Conservation (phyloP, 2,329 filamentous ascomycete species). For the Aspergillus awamori region DNA sequence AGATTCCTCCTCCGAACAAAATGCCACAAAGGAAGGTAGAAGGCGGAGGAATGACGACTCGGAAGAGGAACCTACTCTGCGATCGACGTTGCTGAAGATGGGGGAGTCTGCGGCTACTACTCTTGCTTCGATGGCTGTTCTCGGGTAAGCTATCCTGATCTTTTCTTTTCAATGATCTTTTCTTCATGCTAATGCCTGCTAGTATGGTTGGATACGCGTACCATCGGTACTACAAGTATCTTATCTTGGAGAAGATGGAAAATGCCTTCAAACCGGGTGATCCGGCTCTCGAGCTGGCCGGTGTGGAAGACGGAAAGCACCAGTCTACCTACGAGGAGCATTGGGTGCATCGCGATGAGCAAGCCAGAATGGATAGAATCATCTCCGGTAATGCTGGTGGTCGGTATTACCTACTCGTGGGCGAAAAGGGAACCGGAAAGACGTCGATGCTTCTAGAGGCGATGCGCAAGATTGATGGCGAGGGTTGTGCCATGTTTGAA, state of each 20-base stretch:
- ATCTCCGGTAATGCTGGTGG: slow-evolving; percentile 72
- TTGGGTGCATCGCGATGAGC: slow-evolving; percentile 85
- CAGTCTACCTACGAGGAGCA: slow-evolving; percentile 56
- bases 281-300: slow-evolving; percentile 80
- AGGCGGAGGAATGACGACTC: slow-evolving; percentile 32
- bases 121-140: slow-evolving; percentile 71
- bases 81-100: slow-evolving; percentile 61
- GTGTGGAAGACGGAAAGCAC: slow-evolving; percentile 47
- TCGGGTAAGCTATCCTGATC: slow-evolving; percentile 53
- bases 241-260: slow-evolving; percentile 90
- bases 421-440: slow-evolving; percentile 96
- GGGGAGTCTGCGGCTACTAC: slow-evolving; percentile 74
- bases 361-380: slow-evolving; percentile 78
- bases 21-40: slow-evolving; percentile 32
- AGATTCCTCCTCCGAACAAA: slow-evolving; percentile 34
- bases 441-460: slow-evolving; percentile 94
- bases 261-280: slow-evolving; percentile 91
- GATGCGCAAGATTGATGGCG: slow-evolving; percentile 89
- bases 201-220: slow-evolving; percentile 72
- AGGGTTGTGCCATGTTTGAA: slow-evolving; percentile 92
- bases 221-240: slow-evolving; percentile 82
- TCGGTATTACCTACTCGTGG: slow-evolving; percentile 88
- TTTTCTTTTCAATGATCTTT: not conserved
- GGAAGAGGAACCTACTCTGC: slow-evolving; percentile 34
- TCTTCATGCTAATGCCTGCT: slow-evolving; percentile 22